Percentiles rank a stretch among this genome's conserved stretches.
These are phyloP conservation scores for Phytophthora tubulina DNA, from an alignment of 352 stramenopile species.

Conservation along the genomic window DNA sequence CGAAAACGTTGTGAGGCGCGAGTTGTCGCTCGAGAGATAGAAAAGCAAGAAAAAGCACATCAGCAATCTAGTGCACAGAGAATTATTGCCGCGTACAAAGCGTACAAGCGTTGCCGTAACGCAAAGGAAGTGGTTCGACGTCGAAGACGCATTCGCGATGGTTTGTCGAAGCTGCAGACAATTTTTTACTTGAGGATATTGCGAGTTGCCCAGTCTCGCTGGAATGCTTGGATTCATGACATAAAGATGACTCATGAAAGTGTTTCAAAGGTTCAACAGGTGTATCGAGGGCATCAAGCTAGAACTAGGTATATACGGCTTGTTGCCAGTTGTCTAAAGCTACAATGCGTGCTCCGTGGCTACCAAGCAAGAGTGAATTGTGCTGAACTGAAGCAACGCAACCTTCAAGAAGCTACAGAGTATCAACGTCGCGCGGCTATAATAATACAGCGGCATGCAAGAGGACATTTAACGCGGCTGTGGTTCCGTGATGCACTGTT, in stretches of 20 bases:
- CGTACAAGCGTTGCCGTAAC: conserved; percentile 2
- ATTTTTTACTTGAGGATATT: not conserved
- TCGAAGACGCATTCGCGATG: conserved; percentile 4
- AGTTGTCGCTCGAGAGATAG: conserved; percentile 3
- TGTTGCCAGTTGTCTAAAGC: not conserved
- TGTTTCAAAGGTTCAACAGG: conserved; percentile 11
- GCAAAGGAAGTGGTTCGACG: conserved; percentile 7
- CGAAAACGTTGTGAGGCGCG: conserved; percentile 19
- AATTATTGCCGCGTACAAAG: conserved; percentile 20
- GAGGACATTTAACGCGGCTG: conserved; percentile 37
- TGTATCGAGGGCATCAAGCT: conserved; percentile 6
- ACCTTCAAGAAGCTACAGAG: conserved; percentile 4
- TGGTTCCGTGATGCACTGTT: conserved; percentile 33
- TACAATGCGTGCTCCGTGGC: conserved; percentile 31
- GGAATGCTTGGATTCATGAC: not conserved
- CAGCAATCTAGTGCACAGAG: not conserved
- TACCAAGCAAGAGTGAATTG: conserved; percentile 12
- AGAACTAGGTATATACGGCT: not conserved
- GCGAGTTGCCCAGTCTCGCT: conserved; percentile 12
- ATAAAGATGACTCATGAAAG: conserved; percentile 13
- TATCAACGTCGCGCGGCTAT: conserved; percentile 27
- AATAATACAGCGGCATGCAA: conserved; percentile 38
- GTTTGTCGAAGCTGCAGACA: conserved; percentile 6
- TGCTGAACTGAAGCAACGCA: not conserved
- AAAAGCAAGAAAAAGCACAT: conserved; percentile 13